Evolutionary conservation across 2,329 filamentous ascomycete genomes (phyloP).

Genomic region (Hymenoscyphus infarciens): DNA sequence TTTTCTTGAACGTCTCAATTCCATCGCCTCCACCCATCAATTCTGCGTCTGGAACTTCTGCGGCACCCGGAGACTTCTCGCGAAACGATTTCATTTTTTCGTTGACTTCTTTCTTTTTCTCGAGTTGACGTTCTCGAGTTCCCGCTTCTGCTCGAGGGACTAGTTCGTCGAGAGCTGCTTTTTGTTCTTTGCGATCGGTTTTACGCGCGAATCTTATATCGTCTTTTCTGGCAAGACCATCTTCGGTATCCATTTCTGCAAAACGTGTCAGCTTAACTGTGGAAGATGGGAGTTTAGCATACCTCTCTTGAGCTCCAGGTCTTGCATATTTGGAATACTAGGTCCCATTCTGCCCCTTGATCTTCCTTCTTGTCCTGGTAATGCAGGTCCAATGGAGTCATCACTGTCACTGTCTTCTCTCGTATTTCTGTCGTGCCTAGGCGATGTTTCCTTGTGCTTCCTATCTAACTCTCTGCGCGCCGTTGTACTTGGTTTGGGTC

Average conservation of each 20-base stretch:
- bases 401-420: constrained; percentile 29
- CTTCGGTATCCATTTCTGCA: constrained; percentile 42
- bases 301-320: constrained; percentile 62
- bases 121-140: constrained; percentile 75
- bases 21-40: constrained; percentile 70
- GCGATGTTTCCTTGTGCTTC: not conserved
- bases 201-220: constrained; percentile 60
- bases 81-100: constrained; percentile 71
- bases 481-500: constrained; percentile 4
- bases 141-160: constrained; percentile 79
- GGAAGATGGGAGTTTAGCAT: not conserved
- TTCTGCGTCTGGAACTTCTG: constrained; percentile 67
- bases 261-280: constrained; percentile 11
- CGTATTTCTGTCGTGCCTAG: constrained; percentile 6
- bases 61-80: constrained; percentile 60
- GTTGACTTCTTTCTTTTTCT: constrained; percentile 74
- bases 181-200: constrained; percentile 62
- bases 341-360: constrained; percentile 43
- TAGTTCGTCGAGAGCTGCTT: constrained; percentile 74
- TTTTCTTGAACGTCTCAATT: constrained; percentile 64
- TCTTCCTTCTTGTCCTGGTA: constrained; percentile 37
- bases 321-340: constrained; percentile 67
- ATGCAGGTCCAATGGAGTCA: constrained; percentile 45
- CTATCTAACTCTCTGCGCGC: constrained; percentile 5
- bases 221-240: constrained; percentile 43